Conservation (phyloP, 371 early-diverging fungal genomes). For the Nematocida ausubeli region DNA sequence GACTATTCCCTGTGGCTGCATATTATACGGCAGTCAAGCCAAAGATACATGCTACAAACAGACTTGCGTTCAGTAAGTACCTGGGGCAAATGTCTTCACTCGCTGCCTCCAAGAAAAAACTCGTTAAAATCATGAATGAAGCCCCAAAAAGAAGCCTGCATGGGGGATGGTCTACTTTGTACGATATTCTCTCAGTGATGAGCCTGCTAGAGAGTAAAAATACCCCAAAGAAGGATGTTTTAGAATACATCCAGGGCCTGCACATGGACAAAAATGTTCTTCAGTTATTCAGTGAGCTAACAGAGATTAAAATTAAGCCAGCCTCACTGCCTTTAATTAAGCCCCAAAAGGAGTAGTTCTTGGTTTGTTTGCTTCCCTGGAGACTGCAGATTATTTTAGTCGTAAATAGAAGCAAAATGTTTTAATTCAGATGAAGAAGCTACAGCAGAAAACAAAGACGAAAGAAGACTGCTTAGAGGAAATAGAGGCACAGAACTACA, state of each 20-base stretch:
- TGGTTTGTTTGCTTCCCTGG: background rate
- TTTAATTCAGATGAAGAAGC: slow-evolving; percentile 27
- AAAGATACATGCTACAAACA: background rate
- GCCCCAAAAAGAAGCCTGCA: background rate
- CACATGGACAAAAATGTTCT: slow-evolving; percentile 9
- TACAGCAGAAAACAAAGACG: slow-evolving; percentile 44
- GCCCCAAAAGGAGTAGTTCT: background rate
- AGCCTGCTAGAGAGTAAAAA: background rate
- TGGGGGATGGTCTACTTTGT: slow-evolving; percentile 37
- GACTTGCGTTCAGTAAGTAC: slow-evolving; percentile 35
- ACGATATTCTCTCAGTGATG: background rate
- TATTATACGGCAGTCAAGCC: slow-evolving; percentile 43
- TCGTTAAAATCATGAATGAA: background rate
- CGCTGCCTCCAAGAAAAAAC: background rate
- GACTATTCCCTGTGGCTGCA: slow-evolving; percentile 36
- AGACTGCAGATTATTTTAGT: background rate
- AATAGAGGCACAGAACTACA: slow-evolving; percentile 33
- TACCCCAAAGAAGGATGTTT: no score
- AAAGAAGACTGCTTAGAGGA: slow-evolving; percentile 35
- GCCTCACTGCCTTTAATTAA: background rate
- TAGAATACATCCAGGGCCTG: background rate
- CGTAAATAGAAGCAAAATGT: slow-evolving; percentile 14
- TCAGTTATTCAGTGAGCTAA: slow-evolving; percentile 3
- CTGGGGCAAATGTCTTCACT: slow-evolving; percentile 3
- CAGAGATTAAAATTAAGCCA: background rate